These are phyloP conservation scores for Saposhnikovia divaricata DNA, from an alignment of 129 eudicot genomes.

Conservation along the genomic window DNA sequence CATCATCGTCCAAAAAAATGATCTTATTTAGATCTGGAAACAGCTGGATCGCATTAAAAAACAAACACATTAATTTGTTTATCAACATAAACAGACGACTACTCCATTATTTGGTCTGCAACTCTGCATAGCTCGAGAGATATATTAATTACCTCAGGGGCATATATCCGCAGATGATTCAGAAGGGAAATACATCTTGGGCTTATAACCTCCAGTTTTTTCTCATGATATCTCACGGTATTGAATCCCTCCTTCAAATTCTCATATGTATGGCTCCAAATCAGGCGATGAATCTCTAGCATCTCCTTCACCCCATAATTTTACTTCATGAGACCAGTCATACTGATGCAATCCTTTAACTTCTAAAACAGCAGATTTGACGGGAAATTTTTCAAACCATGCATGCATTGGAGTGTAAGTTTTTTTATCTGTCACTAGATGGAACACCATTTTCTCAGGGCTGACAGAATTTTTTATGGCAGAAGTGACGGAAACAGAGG, in stretches of 20 bases:
- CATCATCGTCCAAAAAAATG: constrained; percentile 44
- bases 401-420: constrained; percentile 44
- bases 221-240: constrained; percentile 11
- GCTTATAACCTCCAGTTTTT: constrained; percentile 18
- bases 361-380: constrained; percentile 31
- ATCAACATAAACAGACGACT: not conserved
- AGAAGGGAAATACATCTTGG: constrained; percentile 31
- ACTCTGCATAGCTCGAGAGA: constrained; percentile 5
- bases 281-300: constrained; percentile 37
- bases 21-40: constrained; percentile 42
- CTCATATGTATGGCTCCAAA: constrained; percentile 17
- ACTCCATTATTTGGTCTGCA: not conserved
- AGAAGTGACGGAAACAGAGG: constrained; percentile 42
- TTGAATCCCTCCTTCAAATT: constrained; percentile 20
- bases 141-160: constrained; percentile 34
- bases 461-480: constrained; percentile 19
- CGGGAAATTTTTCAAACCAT: constrained; percentile 34
- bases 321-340: constrained; percentile 41
- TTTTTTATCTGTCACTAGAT: constrained; percentile 39
- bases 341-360: constrained; percentile 46
- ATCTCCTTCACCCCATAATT: constrained; percentile 32
- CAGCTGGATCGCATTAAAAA: constrained; percentile 28
- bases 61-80: constrained; percentile 6
- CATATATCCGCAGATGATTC: constrained; percentile 38
- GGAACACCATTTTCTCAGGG: constrained; percentile 39